These are phyloP conservation scores for Grosmannia huntii DNA, from an alignment of 2,329 filamentous ascomycete genomes.

Conservation along the genomic window DNA sequence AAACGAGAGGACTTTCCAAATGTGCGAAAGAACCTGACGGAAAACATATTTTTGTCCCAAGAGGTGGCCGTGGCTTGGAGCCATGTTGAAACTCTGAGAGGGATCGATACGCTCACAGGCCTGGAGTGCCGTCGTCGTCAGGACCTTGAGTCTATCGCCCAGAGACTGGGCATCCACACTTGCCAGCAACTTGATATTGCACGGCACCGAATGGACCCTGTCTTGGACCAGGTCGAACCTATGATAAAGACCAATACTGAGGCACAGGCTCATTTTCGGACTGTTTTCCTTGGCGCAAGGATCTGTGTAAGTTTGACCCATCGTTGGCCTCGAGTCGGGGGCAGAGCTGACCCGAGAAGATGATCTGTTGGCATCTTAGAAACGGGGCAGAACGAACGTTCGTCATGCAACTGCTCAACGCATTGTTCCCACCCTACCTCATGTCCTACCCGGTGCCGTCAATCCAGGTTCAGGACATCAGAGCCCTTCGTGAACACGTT, in stretches of 20 bases:
- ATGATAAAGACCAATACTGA: conserved; percentile 6
- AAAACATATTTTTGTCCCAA: conserved; percentile 2
- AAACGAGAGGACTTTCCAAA: neutral
- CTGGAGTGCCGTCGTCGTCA: conserved; percentile 9
- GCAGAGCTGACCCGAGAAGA: neutral
- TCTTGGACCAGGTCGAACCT: conserved; percentile 2
- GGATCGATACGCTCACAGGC: conserved; percentile 8
- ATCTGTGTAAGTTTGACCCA: conserved; percentile 9
- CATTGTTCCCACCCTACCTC: conserved; percentile 13
- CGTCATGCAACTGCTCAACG: conserved; percentile 11
- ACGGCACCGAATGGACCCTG: conserved; percentile 2
- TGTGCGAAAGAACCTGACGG: neutral
- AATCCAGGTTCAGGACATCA: conserved; percentile 5
- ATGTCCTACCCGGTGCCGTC: conserved; percentile 8
- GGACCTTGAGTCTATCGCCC: conserved; percentile 7
- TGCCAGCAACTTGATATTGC: conserved; percentile 4
- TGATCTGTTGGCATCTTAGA: conserved; percentile 9
- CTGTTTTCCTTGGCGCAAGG: conserved; percentile 8
- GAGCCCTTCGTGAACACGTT: conserved; percentile 4
- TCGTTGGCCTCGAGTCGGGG: too few species aligned
- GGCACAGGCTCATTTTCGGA: conserved; percentile 8
- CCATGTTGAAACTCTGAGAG: conserved; percentile 2
- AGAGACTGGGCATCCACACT: conserved; percentile 2
- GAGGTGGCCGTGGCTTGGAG: conserved; percentile 8
- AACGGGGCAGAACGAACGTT: neutral